Evolutionary conservation across 805 yeast species (phyloP).

Genomic region (Wickerhamiella sergipiensis): DNA sequence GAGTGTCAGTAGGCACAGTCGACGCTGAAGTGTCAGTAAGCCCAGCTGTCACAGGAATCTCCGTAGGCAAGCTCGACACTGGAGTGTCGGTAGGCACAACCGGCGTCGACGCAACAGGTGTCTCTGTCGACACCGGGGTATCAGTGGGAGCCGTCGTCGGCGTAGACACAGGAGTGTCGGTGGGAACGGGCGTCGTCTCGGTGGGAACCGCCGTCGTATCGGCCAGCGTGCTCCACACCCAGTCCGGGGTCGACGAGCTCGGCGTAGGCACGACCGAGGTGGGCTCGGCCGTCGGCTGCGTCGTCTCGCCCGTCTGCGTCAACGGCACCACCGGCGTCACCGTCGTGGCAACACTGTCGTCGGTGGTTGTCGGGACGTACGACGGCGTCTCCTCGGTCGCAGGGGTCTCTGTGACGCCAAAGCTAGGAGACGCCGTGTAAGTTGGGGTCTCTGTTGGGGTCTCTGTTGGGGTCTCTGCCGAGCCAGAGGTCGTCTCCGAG

Average conservation of each 20-base stretch:
- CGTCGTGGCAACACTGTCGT: background rate
- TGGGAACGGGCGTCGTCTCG: background rate
- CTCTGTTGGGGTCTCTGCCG: background rate
- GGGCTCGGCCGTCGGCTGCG: background rate
- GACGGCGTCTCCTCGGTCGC: background rate
- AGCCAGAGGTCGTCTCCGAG: background rate
- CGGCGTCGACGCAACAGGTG: no score
- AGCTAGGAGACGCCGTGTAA: background rate
- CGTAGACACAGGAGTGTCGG: background rate
- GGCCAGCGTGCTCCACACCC: background rate
- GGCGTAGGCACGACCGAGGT: background rate
- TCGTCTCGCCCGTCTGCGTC: no score
- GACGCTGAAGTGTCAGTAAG: no score
- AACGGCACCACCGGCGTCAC: no score
- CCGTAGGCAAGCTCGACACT: no score
- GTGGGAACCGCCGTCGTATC: background rate
- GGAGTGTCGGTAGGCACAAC: no score
- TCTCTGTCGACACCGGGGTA: no score
- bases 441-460: background rate
- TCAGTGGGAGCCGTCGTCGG: background rate
- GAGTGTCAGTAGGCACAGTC: no score
- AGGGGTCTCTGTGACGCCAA: background rate
- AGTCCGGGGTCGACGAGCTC: background rate
- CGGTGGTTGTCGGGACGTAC: background rate
- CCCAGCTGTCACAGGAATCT: no score